Percentiles rank a stretch among this genome's conserved stretches.
Conservation (phyloP, 345 rosid species). For the Sisymbrium altissimum region DNA sequence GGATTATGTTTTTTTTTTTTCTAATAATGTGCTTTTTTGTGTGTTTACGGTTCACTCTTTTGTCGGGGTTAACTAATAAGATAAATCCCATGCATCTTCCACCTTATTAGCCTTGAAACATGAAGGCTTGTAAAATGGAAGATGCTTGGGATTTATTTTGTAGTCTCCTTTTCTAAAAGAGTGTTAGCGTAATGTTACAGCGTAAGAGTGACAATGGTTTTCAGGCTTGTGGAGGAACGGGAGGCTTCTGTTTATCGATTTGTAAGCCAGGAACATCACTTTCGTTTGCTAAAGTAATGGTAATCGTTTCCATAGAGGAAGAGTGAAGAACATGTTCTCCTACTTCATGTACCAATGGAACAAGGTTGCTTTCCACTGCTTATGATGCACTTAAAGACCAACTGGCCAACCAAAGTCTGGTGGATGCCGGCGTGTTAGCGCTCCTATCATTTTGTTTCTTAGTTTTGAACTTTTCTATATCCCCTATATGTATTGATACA, state of each 20-base stretch:
- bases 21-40: background rate
- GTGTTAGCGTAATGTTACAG: background rate
- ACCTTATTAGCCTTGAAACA: background rate
- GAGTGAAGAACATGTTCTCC: background rate
- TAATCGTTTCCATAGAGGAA: background rate
- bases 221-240: background rate
- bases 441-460: background rate
- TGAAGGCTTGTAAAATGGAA: slow-evolving; percentile 18
- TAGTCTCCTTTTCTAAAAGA: background rate
- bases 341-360: background rate
- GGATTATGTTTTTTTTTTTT: background rate
- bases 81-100: slow-evolving; percentile 7
- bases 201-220: background rate
- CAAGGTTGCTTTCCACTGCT: background rate
- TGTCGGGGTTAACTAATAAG: background rate
- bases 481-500: background rate
- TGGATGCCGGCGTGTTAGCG: background rate
- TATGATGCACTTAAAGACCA: background rate
- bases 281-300: background rate
- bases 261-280: background rate
- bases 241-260: background rate
- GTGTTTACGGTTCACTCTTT: background rate
- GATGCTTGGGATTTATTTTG: slow-evolving; percentile 26
- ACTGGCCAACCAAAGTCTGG: background rate
- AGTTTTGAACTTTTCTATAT: background rate